phyloP scores from a whole-genome alignment of 257 asterid species.

The Ilex asprella region DNA sequence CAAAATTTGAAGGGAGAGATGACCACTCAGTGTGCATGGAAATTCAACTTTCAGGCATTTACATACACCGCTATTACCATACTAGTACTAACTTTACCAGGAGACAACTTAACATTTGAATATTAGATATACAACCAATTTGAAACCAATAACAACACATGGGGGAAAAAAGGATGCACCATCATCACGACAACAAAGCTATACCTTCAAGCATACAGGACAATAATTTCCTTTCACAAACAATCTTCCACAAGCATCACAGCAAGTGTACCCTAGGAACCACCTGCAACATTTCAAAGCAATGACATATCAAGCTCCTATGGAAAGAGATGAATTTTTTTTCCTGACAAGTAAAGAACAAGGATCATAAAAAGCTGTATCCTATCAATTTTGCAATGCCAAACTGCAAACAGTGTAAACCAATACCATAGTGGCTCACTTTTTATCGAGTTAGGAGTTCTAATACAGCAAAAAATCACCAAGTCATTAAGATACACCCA shows the following conservation, averaged over 20 bases:
- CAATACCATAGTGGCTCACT: too few species aligned
- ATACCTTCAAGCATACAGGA: constrained; percentile 95
- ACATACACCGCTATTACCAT: too few species aligned
- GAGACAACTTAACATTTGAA: too few species aligned
- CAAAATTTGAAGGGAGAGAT: background rate
- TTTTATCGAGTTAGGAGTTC: background rate
- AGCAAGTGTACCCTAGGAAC: constrained; percentile 96
- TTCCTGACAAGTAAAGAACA: too few species aligned
- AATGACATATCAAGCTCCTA: background rate
- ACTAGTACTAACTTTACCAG: too few species aligned
- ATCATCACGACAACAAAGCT: background rate
- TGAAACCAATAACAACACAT: too few species aligned
- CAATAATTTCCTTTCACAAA: constrained; percentile 92
- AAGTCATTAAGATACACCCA: background rate
- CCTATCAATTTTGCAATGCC: background rate
- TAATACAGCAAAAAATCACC: background rate
- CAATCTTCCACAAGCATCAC: constrained; percentile 99
- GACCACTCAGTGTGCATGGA: too few species aligned
- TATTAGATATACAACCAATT: too few species aligned
- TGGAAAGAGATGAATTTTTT: background rate
- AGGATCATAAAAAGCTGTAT: background rate
- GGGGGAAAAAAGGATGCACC: constrained; percentile 2
- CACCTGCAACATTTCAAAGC: constrained; percentile 51
- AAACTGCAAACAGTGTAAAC: too few species aligned
- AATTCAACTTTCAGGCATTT: too few species aligned